Evolutionary conservation across 2,329 filamentous ascomycete genomes (phyloP).

Genomic region (Stagonosporopsis chrysanthemi): DNA sequence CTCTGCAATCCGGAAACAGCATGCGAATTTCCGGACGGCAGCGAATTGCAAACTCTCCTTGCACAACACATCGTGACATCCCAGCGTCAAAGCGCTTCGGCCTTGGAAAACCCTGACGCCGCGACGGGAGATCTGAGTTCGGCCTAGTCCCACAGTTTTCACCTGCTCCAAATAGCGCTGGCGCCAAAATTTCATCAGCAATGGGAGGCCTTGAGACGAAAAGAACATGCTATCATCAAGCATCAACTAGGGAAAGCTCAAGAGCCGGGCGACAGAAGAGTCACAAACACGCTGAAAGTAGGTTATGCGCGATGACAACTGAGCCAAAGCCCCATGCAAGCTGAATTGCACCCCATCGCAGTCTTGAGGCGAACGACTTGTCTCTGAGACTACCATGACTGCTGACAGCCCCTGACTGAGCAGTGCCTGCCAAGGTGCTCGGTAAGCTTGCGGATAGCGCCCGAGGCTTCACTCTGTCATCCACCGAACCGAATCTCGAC

Average conservation of each 20-base stretch:
- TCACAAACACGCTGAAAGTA: not conserved
- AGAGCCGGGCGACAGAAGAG: not conserved
- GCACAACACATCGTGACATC: constrained; percentile 9
- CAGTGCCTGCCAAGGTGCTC: constrained; percentile 18
- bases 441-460: constrained; percentile 13
- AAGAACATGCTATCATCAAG: not conserved
- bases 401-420: constrained; percentile 13
- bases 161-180: constrained; percentile 16
- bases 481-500: constrained; percentile 10
- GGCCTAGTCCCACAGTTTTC: constrained; percentile 16
- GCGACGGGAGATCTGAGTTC: constrained; percentile 19
- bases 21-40: constrained; percentile 2
- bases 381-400: too few relatives aligned
- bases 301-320: not conserved
- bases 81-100: constrained; percentile 1
- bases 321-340: not conserved
- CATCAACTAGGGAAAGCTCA: not conserved
- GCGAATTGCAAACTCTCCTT: constrained; percentile 3
- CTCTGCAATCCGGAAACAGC: not conserved
- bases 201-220: constrained; percentile 18
- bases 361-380: not conserved
- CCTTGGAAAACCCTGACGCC: constrained; percentile 3
- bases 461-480: constrained; percentile 11
- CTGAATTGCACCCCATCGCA: not conserved
- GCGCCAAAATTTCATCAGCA: constrained; percentile 15